Evolutionary conservation across 2,329 filamentous ascomycete genomes (phyloP), one percentile per base, ranked within the genome.

Genomic region (Fusarium chuoi): DNA sequence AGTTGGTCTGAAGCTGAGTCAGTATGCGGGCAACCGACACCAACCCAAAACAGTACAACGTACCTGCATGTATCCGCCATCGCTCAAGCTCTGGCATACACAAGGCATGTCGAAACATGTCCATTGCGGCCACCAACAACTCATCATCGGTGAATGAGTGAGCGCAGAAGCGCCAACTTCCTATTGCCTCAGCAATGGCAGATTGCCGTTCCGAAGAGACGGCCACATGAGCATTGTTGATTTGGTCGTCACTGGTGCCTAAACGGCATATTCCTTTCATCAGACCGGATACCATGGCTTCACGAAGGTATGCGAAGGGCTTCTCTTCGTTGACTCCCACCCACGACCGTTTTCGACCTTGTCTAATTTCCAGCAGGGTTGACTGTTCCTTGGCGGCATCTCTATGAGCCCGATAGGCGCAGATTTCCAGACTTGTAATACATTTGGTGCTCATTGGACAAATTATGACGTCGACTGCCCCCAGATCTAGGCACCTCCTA

Each of bases 71-170:
- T 84, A 98, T 90, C 79, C 90, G 88, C 93, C 93, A 98, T 57
- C 89, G 87, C 77, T 94, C 92, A 66, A 98, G 84, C 78, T 95
- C 94, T 1, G 94, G 92, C 87, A 95, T 91, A 46, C 88, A 86
- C 65, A 99, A 87, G 9, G 95, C 93, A 84, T 98, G 96, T 79
- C 95, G 91, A 77, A 99, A 91, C 90, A 99, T 99, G 74, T 93
- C 83, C 77, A 93, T 89, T n/a, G 94, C 92, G 24, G 91, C 95
- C 78, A 96, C 91, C 11, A 98, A 88, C 45, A 99, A 87, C 82
- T 98, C 95, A 79, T 98, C 96, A 77, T 98, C 95, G 38, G 90
- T 91, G 77, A 96, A 97, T 24, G 94, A 91, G 79, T 98, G 96
- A 7, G 95, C 96, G 48, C 92, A 95, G 79, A 98, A 99, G 61